phyloP scores from a whole-genome alignment of 371 early-diverging fungal species.

The Mortierella sp. region DNA sequence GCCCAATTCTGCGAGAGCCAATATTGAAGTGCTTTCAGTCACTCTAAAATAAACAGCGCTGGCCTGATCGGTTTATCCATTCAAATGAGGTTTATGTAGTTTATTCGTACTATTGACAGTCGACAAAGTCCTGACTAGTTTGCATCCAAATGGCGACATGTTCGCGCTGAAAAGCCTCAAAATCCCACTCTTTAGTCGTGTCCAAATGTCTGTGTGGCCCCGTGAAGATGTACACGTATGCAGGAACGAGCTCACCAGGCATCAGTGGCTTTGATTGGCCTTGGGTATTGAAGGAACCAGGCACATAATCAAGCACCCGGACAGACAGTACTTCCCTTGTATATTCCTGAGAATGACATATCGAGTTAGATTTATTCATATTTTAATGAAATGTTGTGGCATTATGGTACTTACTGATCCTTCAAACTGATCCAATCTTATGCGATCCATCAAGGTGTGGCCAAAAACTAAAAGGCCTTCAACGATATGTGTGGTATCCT shows the following conservation, averaged over 20 bases:
- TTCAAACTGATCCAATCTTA: constrained; percentile 51
- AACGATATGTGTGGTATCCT: constrained; percentile 15
- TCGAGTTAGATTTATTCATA: not conserved
- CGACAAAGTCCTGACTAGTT: constrained; percentile 28
- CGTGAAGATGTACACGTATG: constrained; percentile 47
- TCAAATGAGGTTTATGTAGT: not conserved
- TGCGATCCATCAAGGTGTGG: constrained; percentile 43
- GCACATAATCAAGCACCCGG: constrained; percentile 28
- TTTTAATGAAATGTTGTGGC: not conserved
- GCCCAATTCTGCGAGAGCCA: constrained; percentile 42
- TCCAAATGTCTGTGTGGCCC: constrained; percentile 28
- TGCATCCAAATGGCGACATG: constrained; percentile 41
- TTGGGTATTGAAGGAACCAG: constrained; percentile 27
- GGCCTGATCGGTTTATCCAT: not conserved
- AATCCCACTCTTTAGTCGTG: constrained; percentile 38
- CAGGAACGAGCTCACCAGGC: constrained; percentile 27
- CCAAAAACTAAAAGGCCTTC: constrained; percentile 49
- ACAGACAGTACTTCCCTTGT: constrained; percentile 35
- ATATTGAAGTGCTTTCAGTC: constrained; percentile 50
- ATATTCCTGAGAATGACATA: constrained; percentile 32
- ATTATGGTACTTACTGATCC: constrained; percentile 23
- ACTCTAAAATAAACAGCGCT: constrained; percentile 14
- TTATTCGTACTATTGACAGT: not conserved
- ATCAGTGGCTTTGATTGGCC: constrained; percentile 14
- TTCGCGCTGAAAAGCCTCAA: constrained; percentile 31